Conservation (phyloP, 164 flowering plant species). For the Malania oleifera region DNA sequence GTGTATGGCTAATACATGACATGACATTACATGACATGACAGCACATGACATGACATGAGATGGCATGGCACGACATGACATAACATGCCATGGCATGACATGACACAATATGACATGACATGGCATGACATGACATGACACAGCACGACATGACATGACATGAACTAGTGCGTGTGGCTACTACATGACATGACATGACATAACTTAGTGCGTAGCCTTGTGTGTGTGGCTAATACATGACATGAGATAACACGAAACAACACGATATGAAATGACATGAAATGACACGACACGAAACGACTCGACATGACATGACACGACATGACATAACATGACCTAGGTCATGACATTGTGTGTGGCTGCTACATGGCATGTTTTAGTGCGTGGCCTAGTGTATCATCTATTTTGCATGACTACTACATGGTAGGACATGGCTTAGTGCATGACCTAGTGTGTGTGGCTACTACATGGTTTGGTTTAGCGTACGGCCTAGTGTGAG, state of each 20-base stretch:
- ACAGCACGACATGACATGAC: background rate
- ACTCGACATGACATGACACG: background rate
- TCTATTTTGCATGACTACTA: no score
- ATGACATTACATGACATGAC: conserved; percentile 1
- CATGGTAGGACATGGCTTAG: no score
- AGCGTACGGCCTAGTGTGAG: background rate
- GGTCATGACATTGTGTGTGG: background rate
- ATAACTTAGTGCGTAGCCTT: no score
- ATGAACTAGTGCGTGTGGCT: background rate
- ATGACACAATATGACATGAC: background rate
- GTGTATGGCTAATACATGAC: no score
- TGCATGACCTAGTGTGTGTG: no score
- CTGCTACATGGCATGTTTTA: background rate
- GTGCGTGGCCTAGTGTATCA: background rate
- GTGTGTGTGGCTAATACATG: no score
- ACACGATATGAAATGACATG: no score
- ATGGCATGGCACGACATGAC: background rate
- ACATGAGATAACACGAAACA: no score
- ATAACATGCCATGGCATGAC: background rate
- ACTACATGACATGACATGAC: no score
- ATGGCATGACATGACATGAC: background rate
- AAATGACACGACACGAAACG: no score
- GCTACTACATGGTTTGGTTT: background rate
- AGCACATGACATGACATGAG: background rate
- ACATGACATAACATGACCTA: background rate